Base-by-base conservation (phyloP, 495 filamentous ascomycete genomes). In the Daldinia concentrica region DNA sequence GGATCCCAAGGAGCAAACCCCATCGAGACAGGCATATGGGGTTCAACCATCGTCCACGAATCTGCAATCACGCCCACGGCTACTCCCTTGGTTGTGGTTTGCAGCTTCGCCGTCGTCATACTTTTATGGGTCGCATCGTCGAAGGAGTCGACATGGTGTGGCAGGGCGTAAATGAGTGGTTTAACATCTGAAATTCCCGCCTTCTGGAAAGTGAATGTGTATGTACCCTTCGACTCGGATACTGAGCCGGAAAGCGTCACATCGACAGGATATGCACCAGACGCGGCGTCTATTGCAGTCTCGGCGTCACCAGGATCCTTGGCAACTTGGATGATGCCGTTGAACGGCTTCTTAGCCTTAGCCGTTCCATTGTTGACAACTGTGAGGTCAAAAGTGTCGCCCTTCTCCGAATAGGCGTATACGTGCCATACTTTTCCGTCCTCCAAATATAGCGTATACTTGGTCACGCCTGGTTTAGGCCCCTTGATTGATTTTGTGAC, bases 71-170 rank as follows among this genome's bases (percentile, higher is more conserved):
- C 88, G 2, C 90, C 91, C 8, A 84, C 88, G 22, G 91, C 90
- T 37, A 89, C 80, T 7, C 95, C 95, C 78, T 98, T 99, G 4
- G 93, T 97, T 0, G 93, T 93, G 6, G 92, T 96, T 43, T 90
- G 86, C 12, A 98, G 80, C 56, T 86, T 84, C 14, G 94, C 76
- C 8, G 79, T 77, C 24, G 90, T 89, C 60, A 85, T 75, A n/a
- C 80, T 85, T 4, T 76, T 80, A 11, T 77, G 66, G 2, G 92
- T 95, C 5, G 54, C 77, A 4, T 66, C 59, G 69, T 92, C 88
- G 65, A 98, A 95, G 2, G 92, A 91, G 50, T 87, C 80, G 14
- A 92, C 73, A 65, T 98, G 95, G 79, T 99, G 95, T 24, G 94
- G 92, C 64, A 99, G 80, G 41, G 95, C 93, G 69, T 90, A 99